phyloP scores from a whole-genome alignment of 1,284 basidiomycete species.

The Phylloporus gajari region DNA sequence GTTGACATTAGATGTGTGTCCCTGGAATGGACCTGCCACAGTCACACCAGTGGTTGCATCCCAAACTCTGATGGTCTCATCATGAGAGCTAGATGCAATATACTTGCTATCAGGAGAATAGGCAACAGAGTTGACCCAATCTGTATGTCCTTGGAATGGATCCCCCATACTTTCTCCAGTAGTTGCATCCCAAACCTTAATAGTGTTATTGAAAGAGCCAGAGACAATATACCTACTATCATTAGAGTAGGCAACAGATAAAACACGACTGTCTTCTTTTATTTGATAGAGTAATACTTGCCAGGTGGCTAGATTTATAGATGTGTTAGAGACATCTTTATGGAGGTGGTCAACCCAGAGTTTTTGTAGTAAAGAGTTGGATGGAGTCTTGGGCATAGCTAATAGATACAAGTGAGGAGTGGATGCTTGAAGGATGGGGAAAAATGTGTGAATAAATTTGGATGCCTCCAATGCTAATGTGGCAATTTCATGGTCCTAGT shows the following conservation, averaged over 20 bases:
- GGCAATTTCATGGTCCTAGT: neutral
- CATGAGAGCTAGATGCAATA: neutral
- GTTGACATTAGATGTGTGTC: too few relatives aligned
- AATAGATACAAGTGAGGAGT: too few relatives aligned
- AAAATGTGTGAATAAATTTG: neutral
- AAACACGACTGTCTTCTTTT: neutral
- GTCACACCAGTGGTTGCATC: too few relatives aligned
- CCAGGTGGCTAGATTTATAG: neutral
- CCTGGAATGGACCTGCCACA: too few relatives aligned
- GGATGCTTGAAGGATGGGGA: neutral
- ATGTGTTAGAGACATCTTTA: neutral
- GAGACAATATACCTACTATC: neutral
- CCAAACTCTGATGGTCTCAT: neutral
- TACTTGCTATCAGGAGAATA: neutral
- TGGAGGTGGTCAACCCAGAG: neutral
- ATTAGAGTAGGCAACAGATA: neutral
- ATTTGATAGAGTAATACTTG: neutral
- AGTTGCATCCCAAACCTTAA: too few relatives aligned
- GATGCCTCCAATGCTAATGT: neutral
- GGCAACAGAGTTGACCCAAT: neutral
- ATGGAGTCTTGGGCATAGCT: too few relatives aligned
- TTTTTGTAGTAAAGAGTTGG: neutral
- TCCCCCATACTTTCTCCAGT: too few relatives aligned
- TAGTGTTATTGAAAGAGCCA: too few relatives aligned
- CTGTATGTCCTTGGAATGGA: neutral